Evolutionary conservation across 176 grass and related monocot genomes (phyloP).

Genomic region (Aegilops longissima): DNA sequence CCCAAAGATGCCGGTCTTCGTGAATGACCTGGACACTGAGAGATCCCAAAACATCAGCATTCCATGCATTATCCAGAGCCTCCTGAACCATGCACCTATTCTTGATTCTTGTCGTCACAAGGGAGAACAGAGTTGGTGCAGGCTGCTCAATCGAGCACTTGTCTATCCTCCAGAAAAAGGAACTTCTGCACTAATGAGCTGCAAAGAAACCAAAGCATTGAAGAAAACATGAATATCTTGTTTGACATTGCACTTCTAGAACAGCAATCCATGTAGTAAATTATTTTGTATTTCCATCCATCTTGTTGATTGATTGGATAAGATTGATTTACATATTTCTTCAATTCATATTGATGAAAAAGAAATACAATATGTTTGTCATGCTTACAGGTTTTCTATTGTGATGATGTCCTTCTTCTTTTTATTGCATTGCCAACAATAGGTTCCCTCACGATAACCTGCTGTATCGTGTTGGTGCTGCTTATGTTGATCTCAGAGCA

Average conservation of each 20-base stretch:
- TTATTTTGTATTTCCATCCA: not conserved
- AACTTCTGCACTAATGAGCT: not conserved
- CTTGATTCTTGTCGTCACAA: not conserved
- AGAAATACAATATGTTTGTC: not conserved
- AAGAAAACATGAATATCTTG: not conserved
- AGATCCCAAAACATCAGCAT: not conserved
- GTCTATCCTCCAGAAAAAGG: not conserved
- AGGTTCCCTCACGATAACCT: not conserved
- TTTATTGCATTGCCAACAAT: not conserved
- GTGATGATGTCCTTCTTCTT: slow-evolving; percentile 1
- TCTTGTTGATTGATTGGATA: not conserved
- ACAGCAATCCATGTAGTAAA: not conserved
- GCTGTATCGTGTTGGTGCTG: not conserved
- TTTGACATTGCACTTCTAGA: not conserved
- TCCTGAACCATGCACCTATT: not conserved
- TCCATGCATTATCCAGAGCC: not conserved
- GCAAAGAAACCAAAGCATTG: not conserved
- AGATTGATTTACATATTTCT: not conserved
- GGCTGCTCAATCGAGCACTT: not conserved
- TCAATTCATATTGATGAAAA: not conserved
- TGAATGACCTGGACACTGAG: not conserved
- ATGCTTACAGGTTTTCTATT: not conserved
- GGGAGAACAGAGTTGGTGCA: not conserved
- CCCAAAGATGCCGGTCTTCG: not conserved
- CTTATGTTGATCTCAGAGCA: not conserved